Evolutionary conservation across 805 yeast genomes (phyloP).

Genomic region (Yarrowia sp.): DNA sequence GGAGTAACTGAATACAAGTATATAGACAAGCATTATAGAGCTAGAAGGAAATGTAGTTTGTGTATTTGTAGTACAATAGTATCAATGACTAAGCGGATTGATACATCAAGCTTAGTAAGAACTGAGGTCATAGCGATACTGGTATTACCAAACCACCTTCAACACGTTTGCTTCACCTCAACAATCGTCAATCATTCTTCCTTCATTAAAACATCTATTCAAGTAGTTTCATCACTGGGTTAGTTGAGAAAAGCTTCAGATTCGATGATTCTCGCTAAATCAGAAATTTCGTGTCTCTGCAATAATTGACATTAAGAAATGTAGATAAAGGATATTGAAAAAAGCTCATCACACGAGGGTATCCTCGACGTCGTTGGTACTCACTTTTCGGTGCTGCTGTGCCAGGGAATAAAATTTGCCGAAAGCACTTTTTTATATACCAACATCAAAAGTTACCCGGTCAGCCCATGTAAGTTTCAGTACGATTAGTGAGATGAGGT

Average conservation of each 20-base stretch:
- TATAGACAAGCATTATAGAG: constrained; percentile 15
- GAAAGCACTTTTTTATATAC: not conserved
- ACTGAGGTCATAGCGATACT: too few relatives aligned
- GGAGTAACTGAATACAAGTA: not conserved
- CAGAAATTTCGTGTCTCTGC: constrained; percentile 35
- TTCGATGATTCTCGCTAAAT: not conserved
- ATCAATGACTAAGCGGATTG: too few relatives aligned
- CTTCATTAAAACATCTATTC: too few relatives aligned
- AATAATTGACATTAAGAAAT: constrained; percentile 34
- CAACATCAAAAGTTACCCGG: constrained; percentile 7
- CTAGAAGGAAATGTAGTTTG: not conserved
- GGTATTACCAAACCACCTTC: too few relatives aligned
- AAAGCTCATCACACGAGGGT: constrained; percentile 16
- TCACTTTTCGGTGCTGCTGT: constrained; percentile 11
- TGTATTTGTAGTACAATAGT: too few relatives aligned
- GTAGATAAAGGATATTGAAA: constrained; percentile 34
- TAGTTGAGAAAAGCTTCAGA: not conserved
- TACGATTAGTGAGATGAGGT: not conserved
- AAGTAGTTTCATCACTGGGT: not conserved
- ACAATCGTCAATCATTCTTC: too few relatives aligned
- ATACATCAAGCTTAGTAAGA: too few relatives aligned
- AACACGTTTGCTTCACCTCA: too few relatives aligned
- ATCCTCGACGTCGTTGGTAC: not conserved
- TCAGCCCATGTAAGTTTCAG: constrained; percentile 16
- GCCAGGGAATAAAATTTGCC: constrained; percentile 10